Evolutionary conservation across 345 rosid species (phyloP), one percentile per base, ranked within the genome.

Genomic region (Carallia pectinifolia): DNA sequence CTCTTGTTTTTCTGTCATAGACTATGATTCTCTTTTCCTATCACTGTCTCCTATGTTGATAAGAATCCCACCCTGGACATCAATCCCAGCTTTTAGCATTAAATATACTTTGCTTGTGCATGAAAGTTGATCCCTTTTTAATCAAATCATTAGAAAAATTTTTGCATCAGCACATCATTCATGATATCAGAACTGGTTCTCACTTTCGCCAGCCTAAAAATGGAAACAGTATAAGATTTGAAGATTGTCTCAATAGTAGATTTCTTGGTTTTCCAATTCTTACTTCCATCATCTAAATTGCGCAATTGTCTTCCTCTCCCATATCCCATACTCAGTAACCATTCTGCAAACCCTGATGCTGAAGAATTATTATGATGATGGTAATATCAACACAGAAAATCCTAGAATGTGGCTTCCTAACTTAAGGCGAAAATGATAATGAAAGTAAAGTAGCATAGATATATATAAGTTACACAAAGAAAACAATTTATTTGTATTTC

Each of bases 41-140:
- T 79, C 81, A 72, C 65, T 82, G 54, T 80, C 83, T 72, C 39
- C 74, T 72, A 66, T 77, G 82, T 65, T 71, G 85, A 82, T 84
- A 84, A 76, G 85, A 79, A 82, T 79, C 82, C 69, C 70, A 76
- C 29, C 68, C 77, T 76, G 77, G 64, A 76, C 76, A 54, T 77
- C 82, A 64, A 29, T 67, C 61, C 69, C 75, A 52, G 39, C 70
- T 66, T 13, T 53, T 17, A 63, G 19, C 53, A 58, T 23, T 39
- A 16, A 33, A n/a, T 18, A 7, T 9, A 17, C 31, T 6, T 64
- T 66, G 39, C 48, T 36, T 53, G 2, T 37, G 61, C 7, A 54
- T 70, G 36, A 13, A 44, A 61, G 53, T 31, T 19, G 31, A 23
- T 19, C 50, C 16, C 16, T 48, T 36, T 17, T 52, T 37, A 38